Conservation (phyloP, 1,139 yeast species). For the Blastobotrys persicus region DNA sequence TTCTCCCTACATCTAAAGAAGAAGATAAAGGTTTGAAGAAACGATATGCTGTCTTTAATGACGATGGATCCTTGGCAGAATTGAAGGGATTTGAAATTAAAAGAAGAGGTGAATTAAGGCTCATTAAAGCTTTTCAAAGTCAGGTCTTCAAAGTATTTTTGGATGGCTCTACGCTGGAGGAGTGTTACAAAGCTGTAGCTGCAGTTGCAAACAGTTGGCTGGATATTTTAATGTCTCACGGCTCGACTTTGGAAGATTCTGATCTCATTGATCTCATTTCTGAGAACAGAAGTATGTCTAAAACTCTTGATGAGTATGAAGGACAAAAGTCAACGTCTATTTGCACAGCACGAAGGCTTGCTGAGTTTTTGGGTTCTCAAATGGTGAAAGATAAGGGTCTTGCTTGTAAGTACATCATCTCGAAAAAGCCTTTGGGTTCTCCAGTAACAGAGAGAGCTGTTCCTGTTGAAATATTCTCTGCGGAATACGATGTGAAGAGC, state of each 20-base stretch:
- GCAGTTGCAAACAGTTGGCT: conserved; percentile 93
- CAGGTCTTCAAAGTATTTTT: conserved; percentile 89
- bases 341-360: conserved; percentile 88
- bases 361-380: conserved; percentile 94
- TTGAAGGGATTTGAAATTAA: conserved; percentile 95
- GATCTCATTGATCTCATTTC: conserved; percentile 93
- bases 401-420: conserved; percentile 91
- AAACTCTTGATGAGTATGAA: conserved; percentile 84
- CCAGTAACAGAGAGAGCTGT: conserved; percentile 96
- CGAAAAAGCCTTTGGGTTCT: conserved; percentile 76
- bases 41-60: conserved; percentile 94
- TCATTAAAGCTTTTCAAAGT: conserved; percentile 91
- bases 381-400: conserved; percentile 97
- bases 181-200: conserved; percentile 88
- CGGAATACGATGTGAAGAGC: conserved; percentile 61
- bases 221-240: conserved; percentile 86
- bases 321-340: conserved; percentile 91
- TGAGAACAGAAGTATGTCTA: conserved; percentile 95
- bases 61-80: conserved; percentile 92
- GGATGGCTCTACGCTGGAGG: conserved; percentile 74
- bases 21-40: conserved; percentile 97
- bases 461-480: conserved; percentile 93
- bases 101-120: conserved; percentile 92
- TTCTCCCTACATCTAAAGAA: conserved; percentile 93
- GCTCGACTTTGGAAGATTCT: conserved; percentile 85